Percentiles rank a stretch among this genome's conserved stretches.
Evolutionary conservation across 768 basidiomycete species (phyloP).

Genomic region (Rhodotorula diobovata): DNA sequence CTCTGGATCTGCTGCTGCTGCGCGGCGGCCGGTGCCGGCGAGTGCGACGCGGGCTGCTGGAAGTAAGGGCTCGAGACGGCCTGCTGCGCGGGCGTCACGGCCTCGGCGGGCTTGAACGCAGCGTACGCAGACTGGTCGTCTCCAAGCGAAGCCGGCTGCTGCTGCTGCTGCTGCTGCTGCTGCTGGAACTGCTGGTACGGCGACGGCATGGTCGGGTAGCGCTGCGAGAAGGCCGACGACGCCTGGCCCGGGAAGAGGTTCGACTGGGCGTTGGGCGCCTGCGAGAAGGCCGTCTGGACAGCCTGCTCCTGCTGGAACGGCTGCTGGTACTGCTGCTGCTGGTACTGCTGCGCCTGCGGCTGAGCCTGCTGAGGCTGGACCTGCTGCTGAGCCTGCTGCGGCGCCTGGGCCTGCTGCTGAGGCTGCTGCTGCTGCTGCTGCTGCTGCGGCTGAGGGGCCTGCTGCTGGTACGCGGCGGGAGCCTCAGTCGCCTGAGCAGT

Average conservation of each 20-base stretch:
- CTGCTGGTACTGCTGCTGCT: not conserved
- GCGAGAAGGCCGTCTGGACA: constrained; percentile 22
- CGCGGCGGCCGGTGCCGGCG: constrained; percentile 31
- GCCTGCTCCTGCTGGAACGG: constrained; percentile 17
- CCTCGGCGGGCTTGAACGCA: constrained; percentile 31
- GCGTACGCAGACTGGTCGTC: constrained; percentile 17
- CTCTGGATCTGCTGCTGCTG: constrained; percentile 26
- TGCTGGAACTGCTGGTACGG: constrained; percentile 25
- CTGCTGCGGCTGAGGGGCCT: not conserved
- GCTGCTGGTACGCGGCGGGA: no score
- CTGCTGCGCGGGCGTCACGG: constrained; percentile 3
- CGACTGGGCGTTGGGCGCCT: constrained; percentile 8
- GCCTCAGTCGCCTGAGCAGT: not conserved
- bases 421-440: constrained; percentile 18
- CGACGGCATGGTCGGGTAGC: constrained; percentile 27
- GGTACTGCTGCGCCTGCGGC: not conserved
- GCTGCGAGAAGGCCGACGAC: constrained; percentile 26
- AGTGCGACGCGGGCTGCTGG: constrained; percentile 38
- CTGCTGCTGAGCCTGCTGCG: not conserved
- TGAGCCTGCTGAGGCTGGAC: not conserved
- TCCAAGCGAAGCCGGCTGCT: not conserved
- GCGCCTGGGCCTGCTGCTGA: constrained; percentile 7
- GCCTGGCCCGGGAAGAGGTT: constrained; percentile 22
- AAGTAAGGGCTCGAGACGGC: constrained; percentile 35
- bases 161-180: constrained; percentile 14